A percentile compares a stretch with the other conserved stretches of the same genome.
phyloP scores from a whole-genome alignment of 306 rosid species.

The Citrullus colocynthis region DNA sequence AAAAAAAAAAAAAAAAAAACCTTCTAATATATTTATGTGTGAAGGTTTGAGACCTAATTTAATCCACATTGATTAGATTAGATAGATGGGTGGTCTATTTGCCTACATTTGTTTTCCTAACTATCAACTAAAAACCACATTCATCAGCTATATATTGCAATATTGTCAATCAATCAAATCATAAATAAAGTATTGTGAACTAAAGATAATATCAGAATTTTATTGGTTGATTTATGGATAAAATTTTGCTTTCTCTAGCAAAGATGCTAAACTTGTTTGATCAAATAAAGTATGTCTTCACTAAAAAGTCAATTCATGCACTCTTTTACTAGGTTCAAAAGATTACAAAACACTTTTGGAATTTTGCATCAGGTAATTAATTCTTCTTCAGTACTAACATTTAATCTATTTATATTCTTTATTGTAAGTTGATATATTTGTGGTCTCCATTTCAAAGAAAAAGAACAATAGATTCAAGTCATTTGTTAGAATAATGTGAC shows the following conservation, averaged over 20 bases:
- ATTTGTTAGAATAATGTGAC: background rate
- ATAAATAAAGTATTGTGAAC: background rate
- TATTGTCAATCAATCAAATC: background rate
- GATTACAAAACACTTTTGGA: background rate
- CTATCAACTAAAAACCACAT: background rate
- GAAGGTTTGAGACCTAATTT: background rate
- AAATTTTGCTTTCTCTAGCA: background rate
- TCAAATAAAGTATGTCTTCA: background rate
- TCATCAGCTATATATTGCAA: background rate
- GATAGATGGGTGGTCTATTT: background rate
- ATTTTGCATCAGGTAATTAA: background rate
- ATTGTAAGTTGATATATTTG: background rate
- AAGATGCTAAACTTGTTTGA: background rate
- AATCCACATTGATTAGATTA: background rate
- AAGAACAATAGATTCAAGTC: background rate
- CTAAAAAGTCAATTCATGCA: background rate
- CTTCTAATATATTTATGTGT: too few relatives aligned
- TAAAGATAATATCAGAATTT: background rate
- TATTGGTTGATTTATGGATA: background rate
- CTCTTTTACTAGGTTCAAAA: background rate
- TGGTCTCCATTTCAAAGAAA: background rate
- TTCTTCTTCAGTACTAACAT: background rate
- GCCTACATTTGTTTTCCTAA: background rate
- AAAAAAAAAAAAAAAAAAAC: too few relatives aligned
- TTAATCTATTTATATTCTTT: background rate